Base-by-base conservation (phyloP, 2,329 filamentous ascomycete species). In the Aspergillus fijiensis region DNA sequence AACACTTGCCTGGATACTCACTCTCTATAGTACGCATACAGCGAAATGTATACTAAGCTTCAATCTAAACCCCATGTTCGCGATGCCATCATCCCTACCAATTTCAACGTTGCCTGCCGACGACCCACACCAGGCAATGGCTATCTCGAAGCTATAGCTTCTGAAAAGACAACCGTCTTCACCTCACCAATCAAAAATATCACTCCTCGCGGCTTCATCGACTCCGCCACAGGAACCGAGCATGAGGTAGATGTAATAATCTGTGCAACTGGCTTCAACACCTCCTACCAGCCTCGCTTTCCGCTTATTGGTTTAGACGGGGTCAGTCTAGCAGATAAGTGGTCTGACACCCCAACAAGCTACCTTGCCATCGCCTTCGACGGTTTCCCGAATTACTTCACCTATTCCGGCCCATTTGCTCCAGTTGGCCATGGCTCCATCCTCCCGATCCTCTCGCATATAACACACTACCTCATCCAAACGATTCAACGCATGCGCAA, bases 101-200 rank as follows among this genome's bases (percentile, higher is more conserved):
- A 72, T 4, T 80, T 78, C 50, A 72, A 75, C 5, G 73, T 77
- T 7, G 70, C 73, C 10, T 81, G 79, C 59, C 73, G 77, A 39
- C 75, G 79, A 12, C 69, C 80, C 16, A 80, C 78, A 0, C 79
- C 79, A 0, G 80, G 78, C 2, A 74, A 76, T 1, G 78, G 78
- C 2, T 81, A 80, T 56, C 70, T 90, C 2, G 87, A 89, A 69
- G 85, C 86, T 0, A 76, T 89, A 16, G 79, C 80, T 0, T 79
- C 84, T 59, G 80, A 83, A 6, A 88, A 89, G 57, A 85, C 88
- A 1, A 79, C 83, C 2, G 83, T 85, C 59, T 83, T 88, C 66
- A 79, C 77, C 16, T 81, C 80, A 0, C 77, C 73, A 0, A 89
- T 89, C 65, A 77, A 75, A 14, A 77, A 60, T 6, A 63, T 75